A percentile compares a stretch with the other conserved stretches of the same genome.
Conservation (phyloP, 306 rosid genomes). For the Dicorynia guianensis region DNA sequence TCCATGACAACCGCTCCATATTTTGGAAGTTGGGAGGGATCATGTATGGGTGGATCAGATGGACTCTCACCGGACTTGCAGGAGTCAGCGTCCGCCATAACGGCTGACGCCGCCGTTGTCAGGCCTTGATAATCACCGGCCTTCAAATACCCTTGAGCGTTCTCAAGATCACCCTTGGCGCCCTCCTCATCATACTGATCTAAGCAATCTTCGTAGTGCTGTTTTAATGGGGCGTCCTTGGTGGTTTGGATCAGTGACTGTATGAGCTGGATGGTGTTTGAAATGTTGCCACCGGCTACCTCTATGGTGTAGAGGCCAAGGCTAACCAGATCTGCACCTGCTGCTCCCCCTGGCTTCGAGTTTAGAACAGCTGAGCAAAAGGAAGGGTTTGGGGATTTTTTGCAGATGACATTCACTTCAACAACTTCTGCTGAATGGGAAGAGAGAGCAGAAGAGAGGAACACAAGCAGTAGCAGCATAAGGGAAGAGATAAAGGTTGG, state of each 20-base stretch:
- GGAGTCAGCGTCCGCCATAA: no score
- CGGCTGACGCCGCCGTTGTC: no score
- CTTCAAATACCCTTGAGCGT: no score
- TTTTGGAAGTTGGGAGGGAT: no score
- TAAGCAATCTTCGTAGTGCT: background rate
- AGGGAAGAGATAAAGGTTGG: background rate
- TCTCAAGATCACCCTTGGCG: no score
- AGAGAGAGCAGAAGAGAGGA: background rate
- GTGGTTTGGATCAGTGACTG: background rate
- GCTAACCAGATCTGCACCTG: background rate
- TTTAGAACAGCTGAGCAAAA: background rate
- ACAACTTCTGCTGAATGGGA: background rate
- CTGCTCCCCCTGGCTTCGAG: background rate
- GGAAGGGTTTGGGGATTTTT: background rate
- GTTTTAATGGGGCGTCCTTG: background rate
- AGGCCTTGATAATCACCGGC: no score
- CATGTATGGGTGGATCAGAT: no score
- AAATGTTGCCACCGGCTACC: background rate
- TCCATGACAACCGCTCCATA: no score
- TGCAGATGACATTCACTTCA: background rate
- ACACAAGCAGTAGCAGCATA: background rate
- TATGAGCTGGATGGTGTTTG: background rate
- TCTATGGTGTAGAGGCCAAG: background rate
- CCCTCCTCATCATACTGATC: background rate
- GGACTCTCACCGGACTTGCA: no score